These are phyloP conservation scores for Cordyceps fumosorosea DNA, from an alignment of 2,329 filamentous ascomycete genomes.

Conservation along the genomic window DNA sequence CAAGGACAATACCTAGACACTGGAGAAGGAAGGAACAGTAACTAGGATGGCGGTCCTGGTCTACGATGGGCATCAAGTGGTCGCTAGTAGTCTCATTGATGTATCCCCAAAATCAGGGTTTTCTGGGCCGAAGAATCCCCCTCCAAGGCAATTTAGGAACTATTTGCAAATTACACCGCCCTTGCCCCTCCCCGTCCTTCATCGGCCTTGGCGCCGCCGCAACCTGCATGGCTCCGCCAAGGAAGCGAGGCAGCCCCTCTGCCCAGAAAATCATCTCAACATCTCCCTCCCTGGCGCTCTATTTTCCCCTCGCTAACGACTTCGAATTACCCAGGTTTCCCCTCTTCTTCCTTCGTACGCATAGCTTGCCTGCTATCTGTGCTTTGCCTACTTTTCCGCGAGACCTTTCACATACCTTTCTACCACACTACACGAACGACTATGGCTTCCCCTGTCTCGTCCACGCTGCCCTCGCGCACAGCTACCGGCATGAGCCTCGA, in stretches of 20 bases:
- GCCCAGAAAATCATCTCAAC: neutral
- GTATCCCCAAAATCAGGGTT: neutral
- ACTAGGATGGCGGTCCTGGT: neutral
- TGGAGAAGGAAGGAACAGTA: neutral
- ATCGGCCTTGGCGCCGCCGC: neutral
- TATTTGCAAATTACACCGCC: neutral
- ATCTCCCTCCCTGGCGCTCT: neutral
- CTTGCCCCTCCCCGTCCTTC: neutral
- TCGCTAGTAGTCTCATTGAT: neutral
- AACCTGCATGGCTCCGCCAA: neutral
- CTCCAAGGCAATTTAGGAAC: neutral
- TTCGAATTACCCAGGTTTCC: neutral
- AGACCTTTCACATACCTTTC: neutral
- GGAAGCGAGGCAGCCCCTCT: neutral
- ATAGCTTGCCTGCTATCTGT: neutral
- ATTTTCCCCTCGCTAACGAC: neutral
- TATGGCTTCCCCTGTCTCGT: conserved; percentile 13
- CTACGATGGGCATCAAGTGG: no score
- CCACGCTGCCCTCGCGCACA: conserved; percentile 39
- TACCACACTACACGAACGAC: neutral
- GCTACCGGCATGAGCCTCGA: conserved; percentile 44
- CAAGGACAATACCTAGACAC: neutral
- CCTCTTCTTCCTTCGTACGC: neutral
- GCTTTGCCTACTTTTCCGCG: neutral
- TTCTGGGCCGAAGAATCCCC: neutral